A percentile compares a stretch with the other conserved stretches of the same genome.
Evolutionary conservation across 805 yeast species (phyloP).

Genomic region (Yamadazyma akitaensis): DNA sequence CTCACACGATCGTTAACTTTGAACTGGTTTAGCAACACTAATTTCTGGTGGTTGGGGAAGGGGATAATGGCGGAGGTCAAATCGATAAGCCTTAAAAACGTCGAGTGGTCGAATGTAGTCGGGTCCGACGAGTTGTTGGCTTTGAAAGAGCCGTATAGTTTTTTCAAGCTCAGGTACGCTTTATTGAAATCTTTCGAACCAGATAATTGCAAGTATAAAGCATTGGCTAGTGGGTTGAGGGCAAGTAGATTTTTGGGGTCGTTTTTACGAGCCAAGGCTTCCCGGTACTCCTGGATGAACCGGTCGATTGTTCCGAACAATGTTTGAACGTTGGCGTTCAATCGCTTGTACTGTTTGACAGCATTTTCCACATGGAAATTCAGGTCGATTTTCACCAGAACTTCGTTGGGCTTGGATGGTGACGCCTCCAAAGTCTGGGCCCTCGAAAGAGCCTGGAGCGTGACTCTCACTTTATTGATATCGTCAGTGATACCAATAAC

Average conservation of each 20-base stretch:
- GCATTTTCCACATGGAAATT: conserved; percentile 11
- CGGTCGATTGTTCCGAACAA: conserved; percentile 37
- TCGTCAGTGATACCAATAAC: conserved; percentile 47
- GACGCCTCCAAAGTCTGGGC: conserved; percentile 21
- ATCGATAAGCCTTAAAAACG: conserved; percentile 38
- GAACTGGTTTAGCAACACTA: conserved; percentile 32
- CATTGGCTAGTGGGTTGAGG: conserved; percentile 58
- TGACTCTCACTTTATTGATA: conserved; percentile 40
- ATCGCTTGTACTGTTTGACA: conserved; percentile 15
- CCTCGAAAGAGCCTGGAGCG: conserved; percentile 49
- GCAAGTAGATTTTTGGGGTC: conserved; percentile 35
- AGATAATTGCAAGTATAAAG: conserved; percentile 53
- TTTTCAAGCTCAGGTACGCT: conserved; percentile 42
- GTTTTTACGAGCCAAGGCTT: conserved; percentile 25
- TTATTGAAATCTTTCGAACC: conserved; percentile 45
- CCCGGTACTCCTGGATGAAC: conserved; percentile 37
- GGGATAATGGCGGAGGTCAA: conserved; percentile 52
- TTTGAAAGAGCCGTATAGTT: conserved; percentile 25
- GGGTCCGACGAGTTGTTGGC: conserved; percentile 10
- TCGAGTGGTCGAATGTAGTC: conserved; percentile 21
- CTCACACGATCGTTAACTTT: conserved; percentile 32
- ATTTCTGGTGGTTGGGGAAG: conserved; percentile 42
- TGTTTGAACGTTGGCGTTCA: conserved; percentile 17
- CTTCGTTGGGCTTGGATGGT: conserved; percentile 20
- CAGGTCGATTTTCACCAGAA: conserved; percentile 26